Evolutionary conservation across 2,329 filamentous ascomycete genomes (phyloP).

Genomic region (Akanthomyces lecanii): DNA sequence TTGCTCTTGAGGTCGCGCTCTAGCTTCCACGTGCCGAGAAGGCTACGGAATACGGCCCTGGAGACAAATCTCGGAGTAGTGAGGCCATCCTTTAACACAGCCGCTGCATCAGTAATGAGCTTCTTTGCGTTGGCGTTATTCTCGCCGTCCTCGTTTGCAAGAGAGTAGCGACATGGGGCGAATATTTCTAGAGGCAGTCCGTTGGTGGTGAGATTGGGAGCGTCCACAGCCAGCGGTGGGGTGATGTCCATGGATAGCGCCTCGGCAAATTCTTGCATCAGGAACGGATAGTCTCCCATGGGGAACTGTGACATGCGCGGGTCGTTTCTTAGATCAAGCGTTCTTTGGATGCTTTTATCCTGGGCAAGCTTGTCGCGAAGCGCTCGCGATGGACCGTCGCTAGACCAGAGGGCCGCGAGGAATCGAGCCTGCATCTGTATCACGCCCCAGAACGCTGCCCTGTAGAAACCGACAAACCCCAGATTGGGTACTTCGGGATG

Average conservation of each 20-base stretch:
- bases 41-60: slow-evolving; percentile 63
- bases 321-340: slow-evolving; percentile 48
- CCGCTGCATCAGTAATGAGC: slow-evolving; percentile 45
- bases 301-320: slow-evolving; percentile 65
- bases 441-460: slow-evolving; percentile 79
- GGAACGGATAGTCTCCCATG: slow-evolving; percentile 74
- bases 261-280: slow-evolving; percentile 66
- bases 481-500: slow-evolving; percentile 58
- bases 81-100: slow-evolving; percentile 38
- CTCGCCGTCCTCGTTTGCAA: slow-evolving; percentile 34
- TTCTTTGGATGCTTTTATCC: slow-evolving; percentile 43
- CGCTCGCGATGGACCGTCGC: slow-evolving; percentile 21
- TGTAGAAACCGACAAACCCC: slow-evolving; percentile 79
- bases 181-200: slow-evolving; percentile 48
- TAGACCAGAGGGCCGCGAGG: slow-evolving; percentile 57
- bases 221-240: slow-evolving; percentile 26
- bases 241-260: slow-evolving; percentile 50
- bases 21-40: slow-evolving; percentile 67
- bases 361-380: slow-evolving; percentile 39
- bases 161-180: slow-evolving; percentile 52
- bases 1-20: slow-evolving; percentile 52
- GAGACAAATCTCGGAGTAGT: slow-evolving; percentile 52
- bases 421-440: slow-evolving; percentile 82
- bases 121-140: slow-evolving; percentile 35
- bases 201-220: slow-evolving; percentile 36